Percentiles rank a stretch among this genome's conserved stretches.
These are phyloP conservation scores for Fusarium drepaniforme DNA, from an alignment of 2,329 filamentous ascomycete species.

Conservation along the genomic window DNA sequence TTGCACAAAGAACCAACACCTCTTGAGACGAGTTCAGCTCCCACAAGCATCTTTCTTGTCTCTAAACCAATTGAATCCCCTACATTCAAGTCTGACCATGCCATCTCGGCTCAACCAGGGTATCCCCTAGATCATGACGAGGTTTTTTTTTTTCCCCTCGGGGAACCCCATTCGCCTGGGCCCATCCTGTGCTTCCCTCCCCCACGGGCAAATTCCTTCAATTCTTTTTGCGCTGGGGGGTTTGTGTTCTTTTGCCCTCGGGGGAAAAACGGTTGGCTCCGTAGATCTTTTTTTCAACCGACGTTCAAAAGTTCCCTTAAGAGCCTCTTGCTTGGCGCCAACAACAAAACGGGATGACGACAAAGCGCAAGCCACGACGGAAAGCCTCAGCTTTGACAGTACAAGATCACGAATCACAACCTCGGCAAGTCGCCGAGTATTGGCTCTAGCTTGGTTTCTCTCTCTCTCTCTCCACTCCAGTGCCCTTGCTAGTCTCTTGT, in stretches of 20 bases:
- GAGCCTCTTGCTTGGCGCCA: slow-evolving; percentile 8
- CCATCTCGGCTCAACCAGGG: neutral
- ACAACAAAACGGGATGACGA: neutral
- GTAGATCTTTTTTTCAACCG: neutral
- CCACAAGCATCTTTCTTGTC: neutral
- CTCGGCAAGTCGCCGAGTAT: slow-evolving; percentile 9
- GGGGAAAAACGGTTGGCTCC: neutral
- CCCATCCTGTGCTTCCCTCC: neutral
- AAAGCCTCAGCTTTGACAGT: neutral
- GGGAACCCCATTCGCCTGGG: slow-evolving; percentile 1
- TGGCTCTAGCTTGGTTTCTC: neutral
- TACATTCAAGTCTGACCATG: slow-evolving; percentile 19
- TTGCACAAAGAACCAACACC: neutral
- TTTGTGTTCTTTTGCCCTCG: neutral
- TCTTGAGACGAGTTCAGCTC: neutral
- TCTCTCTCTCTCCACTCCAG: neutral
- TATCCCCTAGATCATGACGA: neutral
- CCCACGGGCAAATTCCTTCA: neutral
- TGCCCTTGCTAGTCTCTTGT: slow-evolving; percentile 2
- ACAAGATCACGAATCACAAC: slow-evolving; percentile 1
- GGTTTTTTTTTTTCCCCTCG: neutral
- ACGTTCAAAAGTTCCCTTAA: neutral
- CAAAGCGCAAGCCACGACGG: neutral
- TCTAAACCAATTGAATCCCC: slow-evolving; percentile 14
- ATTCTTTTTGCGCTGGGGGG: neutral